Evolutionary conservation across 768 basidiomycete species (phyloP).

Genomic region (Tylopilus vinaceipallidus): DNA sequence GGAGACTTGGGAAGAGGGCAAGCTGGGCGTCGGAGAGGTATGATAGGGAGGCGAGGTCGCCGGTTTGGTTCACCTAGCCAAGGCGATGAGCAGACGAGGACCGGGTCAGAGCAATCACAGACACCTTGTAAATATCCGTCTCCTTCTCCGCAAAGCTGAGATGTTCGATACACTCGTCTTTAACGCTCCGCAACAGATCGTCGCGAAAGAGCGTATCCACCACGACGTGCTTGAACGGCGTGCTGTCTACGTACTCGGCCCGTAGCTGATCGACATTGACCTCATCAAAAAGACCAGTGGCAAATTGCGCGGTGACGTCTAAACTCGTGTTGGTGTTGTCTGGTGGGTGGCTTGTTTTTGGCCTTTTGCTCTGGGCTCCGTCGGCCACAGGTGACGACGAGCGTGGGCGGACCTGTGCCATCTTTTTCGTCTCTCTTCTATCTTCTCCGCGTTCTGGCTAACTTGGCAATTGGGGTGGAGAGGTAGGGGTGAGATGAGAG

Average conservation of each 20-base stretch:
- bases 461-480: not conserved
- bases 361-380: conserved; percentile 31
- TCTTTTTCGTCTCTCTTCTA: conserved; percentile 13
- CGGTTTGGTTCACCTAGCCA: conserved; percentile 89
- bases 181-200: conserved; percentile 73
- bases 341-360: conserved; percentile 38
- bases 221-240: conserved; percentile 81
- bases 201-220: conserved; percentile 83
- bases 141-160: conserved; percentile 90
- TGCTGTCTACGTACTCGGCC: conserved; percentile 50
- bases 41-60: conserved; percentile 90
- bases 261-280: conserved; percentile 55
- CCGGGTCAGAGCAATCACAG: not conserved
- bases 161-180: conserved; percentile 78
- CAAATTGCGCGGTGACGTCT: conserved; percentile 21
- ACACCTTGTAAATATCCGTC: conserved; percentile 96
- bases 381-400: conserved; percentile 40
- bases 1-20: conserved; percentile 74
- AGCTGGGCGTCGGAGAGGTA: conserved; percentile 80
- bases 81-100: conserved; percentile 3
- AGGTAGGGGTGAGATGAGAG: too few species aligned
- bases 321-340: conserved; percentile 7
- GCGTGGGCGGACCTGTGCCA: conserved; percentile 49
- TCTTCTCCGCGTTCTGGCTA: not conserved
- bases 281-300: conserved; percentile 53